These are phyloP conservation scores for Canariomyces notabilis DNA, from an alignment of 2,329 filamentous ascomycete species.

Conservation along the genomic window DNA sequence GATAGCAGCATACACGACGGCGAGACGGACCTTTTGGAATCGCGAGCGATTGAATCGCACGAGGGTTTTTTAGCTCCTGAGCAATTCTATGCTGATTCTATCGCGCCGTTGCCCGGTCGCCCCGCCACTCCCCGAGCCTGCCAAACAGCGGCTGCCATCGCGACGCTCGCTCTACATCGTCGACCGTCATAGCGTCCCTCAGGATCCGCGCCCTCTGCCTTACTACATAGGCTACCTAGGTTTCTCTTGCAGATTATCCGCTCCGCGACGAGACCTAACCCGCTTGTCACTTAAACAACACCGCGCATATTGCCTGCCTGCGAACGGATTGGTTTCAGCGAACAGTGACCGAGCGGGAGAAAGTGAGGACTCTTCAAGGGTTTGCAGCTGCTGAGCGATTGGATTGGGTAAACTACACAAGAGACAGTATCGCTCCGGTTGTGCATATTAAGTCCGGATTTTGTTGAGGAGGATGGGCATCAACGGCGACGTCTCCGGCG, in stretches of 20 bases:
- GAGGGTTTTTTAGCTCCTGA: not conserved
- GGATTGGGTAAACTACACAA: not conserved
- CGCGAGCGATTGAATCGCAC: conserved; percentile 8
- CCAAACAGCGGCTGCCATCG: not conserved
- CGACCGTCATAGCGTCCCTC: not conserved
- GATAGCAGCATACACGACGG: not conserved
- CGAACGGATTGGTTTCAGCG: not conserved
- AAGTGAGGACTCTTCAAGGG: not conserved
- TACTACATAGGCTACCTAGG: not conserved
- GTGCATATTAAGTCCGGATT: not conserved
- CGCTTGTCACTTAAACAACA: not conserved
- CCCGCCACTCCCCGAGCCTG: conserved; percentile 16
- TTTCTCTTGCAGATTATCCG: not conserved
- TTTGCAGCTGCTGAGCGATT: not conserved
- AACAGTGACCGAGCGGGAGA: not conserved
- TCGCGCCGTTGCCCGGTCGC: conserved; percentile 17
- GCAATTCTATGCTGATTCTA: not conserved
- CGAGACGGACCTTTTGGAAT: not conserved
- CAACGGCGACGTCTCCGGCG: conserved; percentile 20
- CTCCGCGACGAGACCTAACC: not conserved
- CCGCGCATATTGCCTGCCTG: not conserved
- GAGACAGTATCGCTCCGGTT: not conserved
- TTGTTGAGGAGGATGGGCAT: conserved; percentile 17
- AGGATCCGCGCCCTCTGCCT: not conserved
- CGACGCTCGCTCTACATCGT: not conserved